phyloP scores from a whole-genome alignment of 345 rosid genomes.

The Sisymbrium irio region DNA sequence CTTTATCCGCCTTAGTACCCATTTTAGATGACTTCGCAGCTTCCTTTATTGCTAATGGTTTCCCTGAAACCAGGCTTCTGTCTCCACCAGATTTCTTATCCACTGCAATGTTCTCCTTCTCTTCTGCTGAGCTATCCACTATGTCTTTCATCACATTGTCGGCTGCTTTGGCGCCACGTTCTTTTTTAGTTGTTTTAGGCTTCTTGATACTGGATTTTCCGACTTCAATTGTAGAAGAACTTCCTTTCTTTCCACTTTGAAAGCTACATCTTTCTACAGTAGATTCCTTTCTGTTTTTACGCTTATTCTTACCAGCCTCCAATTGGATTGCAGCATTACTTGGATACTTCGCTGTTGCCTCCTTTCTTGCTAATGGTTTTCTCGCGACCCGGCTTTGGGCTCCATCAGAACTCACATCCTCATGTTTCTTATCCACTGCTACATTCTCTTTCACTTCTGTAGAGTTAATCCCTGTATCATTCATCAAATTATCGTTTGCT shows the following conservation, averaged over 20 bases:
- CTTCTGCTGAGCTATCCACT: conserved; percentile 33
- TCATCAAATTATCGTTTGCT: conserved; percentile 24
- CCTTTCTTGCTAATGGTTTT: conserved; percentile 25
- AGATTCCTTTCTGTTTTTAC: too few species aligned
- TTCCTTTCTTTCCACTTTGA: conserved; percentile 31
- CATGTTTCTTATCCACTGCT: conserved; percentile 29
- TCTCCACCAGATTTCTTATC: conserved; percentile 19
- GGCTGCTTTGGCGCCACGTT: not conserved
- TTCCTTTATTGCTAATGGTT: conserved; percentile 29
- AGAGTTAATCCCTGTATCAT: conserved; percentile 14
- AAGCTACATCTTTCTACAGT: conserved; percentile 13
- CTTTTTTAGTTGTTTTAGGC: conserved; percentile 26
- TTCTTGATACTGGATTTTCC: conserved; percentile 29
- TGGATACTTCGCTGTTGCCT: too few species aligned
- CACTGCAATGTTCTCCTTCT: conserved; percentile 49
- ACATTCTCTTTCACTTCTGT: conserved; percentile 45
- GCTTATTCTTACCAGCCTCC: too few species aligned
- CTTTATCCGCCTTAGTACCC: conserved; percentile 30
- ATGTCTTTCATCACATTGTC: conserved; percentile 10
- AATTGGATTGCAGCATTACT: too few species aligned
- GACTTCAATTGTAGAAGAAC: conserved; percentile 32
- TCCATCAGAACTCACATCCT: conserved; percentile 15
- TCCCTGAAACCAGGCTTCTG: conserved; percentile 19
- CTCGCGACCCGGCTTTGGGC: conserved; percentile 18
- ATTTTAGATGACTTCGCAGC: conserved; percentile 22